Conservation (phyloP, 164 flowering plant species). For the Nymphaea colorata region DNA sequence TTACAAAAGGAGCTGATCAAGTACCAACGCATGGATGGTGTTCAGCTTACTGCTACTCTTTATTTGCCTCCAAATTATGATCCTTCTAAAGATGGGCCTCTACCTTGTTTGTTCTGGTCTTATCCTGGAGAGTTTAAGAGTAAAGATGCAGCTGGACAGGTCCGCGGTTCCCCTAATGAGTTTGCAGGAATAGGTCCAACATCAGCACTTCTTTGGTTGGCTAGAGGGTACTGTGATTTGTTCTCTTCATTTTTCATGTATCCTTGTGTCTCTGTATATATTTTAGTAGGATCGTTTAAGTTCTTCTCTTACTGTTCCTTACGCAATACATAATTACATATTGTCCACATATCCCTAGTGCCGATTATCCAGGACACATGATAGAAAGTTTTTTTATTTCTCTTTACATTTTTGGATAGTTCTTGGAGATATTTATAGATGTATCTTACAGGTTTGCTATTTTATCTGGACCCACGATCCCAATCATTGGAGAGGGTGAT, state of each 20-base stretch:
- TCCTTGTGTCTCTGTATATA: neutral
- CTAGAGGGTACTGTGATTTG: constrained; percentile 45
- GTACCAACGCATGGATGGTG: constrained; percentile 91
- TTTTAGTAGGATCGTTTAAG: neutral
- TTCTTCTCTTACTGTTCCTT: neutral
- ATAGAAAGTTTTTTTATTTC: too few species aligned
- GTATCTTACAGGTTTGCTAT: constrained; percentile 71
- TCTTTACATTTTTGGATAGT: too few species aligned
- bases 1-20: constrained; percentile 93
- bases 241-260: constrained; percentile 1
- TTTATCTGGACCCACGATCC: constrained; percentile 92
- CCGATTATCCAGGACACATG: too few species aligned
- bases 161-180: constrained; percentile 98
- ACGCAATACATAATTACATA: too few species aligned
- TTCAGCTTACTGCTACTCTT: constrained; percentile 91
- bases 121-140: constrained; percentile 98
- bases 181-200: constrained; percentile 96
- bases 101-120: constrained; percentile 94
- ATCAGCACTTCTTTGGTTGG: constrained; percentile 96
- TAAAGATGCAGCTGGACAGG: constrained; percentile 98
- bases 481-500: constrained; percentile 94
- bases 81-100: constrained; percentile 84
- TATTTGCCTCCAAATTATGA: constrained; percentile 91
- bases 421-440: neutral
- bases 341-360: too few species aligned